Evolutionary conservation across 2,329 filamentous ascomycete genomes (phyloP).

Genomic region (Ophiostoma ips): DNA sequence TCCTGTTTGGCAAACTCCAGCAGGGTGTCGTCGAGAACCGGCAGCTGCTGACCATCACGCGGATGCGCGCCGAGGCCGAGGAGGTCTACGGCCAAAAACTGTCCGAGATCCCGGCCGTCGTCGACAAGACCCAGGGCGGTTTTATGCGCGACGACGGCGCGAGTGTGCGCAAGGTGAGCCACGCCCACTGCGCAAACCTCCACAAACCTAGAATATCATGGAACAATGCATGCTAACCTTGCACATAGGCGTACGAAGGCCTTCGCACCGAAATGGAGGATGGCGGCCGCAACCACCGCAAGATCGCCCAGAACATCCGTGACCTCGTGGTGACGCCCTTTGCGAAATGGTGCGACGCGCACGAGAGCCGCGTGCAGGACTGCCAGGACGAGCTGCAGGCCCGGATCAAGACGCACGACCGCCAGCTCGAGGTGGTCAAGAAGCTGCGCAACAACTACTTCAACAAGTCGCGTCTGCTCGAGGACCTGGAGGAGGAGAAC

Average conservation of each 20-base stretch:
- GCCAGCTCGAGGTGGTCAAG: conserved; percentile 77
- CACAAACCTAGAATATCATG: too few relatives aligned
- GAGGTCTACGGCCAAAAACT: conserved; percentile 74
- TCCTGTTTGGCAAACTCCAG: conserved; percentile 91
- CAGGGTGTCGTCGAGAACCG: conserved; percentile 93
- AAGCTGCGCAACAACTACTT: conserved; percentile 95
- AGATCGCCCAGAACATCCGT: conserved; percentile 91
- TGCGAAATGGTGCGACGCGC: conserved; percentile 88
- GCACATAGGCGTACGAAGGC: conserved; percentile 92
- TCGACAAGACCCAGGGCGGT: conserved; percentile 70
- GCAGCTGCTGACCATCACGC: conserved; percentile 80
- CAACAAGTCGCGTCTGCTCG: conserved; percentile 93
- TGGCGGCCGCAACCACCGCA: conserved; percentile 77
- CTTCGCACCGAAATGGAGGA: conserved; percentile 87
- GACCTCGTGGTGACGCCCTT: conserved; percentile 93
- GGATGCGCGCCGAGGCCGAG: conserved; percentile 90
- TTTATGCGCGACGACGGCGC: conserved; percentile 90
- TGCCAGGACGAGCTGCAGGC: conserved; percentile 88
- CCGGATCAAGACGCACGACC: conserved; percentile 84
- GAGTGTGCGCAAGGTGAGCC: conserved; percentile 88
- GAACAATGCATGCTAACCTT: conserved; percentile 30
- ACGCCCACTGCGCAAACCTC: too few relatives aligned
- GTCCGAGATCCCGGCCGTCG: conserved; percentile 64
- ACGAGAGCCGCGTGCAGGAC: conserved; percentile 79
- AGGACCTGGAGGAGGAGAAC: conserved; percentile 96